Conservation (phyloP, 352 stramenopile genomes). For the Phytophthora litchii region DNA sequence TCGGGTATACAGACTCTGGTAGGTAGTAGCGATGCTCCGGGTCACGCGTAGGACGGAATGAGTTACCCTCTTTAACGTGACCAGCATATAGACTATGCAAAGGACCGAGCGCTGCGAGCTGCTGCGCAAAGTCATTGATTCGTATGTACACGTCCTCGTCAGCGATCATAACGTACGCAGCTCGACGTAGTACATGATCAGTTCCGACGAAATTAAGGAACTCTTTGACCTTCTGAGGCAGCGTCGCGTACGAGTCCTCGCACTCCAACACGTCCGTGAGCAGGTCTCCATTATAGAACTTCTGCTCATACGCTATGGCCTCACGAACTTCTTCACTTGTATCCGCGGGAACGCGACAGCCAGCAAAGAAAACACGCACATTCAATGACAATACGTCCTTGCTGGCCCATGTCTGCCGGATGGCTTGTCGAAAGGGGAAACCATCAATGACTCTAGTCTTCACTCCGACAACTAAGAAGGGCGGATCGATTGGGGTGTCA, state of each 20-base stretch:
- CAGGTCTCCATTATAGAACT: slow-evolving; percentile 41
- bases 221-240: slow-evolving; percentile 64
- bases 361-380: slow-evolving; percentile 37
- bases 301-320: slow-evolving; percentile 44
- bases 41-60: slow-evolving; percentile 38
- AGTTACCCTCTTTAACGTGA: slow-evolving; percentile 26
- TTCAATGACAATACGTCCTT: slow-evolving; percentile 12
- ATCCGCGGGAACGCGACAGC: slow-evolving; percentile 24
- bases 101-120: slow-evolving; percentile 16
- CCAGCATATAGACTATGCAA: slow-evolving; percentile 37
- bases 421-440: slow-evolving; percentile 44
- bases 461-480: slow-evolving; percentile 44
- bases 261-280: slow-evolving; percentile 56
- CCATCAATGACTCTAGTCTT: slow-evolving; percentile 46
- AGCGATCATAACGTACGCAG: slow-evolving; percentile 56
- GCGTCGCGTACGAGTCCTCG: slow-evolving; percentile 53
- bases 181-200: slow-evolving; percentile 22
- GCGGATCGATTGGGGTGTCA: slow-evolving; percentile 11
- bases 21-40: slow-evolving; percentile 46
- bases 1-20: slow-evolving; percentile 45
- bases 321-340: slow-evolving; percentile 12
- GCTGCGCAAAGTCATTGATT: slow-evolving; percentile 14
- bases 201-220: slow-evolving; percentile 51
- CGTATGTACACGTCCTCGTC: slow-evolving; percentile 65
- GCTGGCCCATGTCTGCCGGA: slow-evolving; percentile 47